Evolutionary conservation across 805 yeast genomes (phyloP).

Genomic region (Ogataea naganishii): DNA sequence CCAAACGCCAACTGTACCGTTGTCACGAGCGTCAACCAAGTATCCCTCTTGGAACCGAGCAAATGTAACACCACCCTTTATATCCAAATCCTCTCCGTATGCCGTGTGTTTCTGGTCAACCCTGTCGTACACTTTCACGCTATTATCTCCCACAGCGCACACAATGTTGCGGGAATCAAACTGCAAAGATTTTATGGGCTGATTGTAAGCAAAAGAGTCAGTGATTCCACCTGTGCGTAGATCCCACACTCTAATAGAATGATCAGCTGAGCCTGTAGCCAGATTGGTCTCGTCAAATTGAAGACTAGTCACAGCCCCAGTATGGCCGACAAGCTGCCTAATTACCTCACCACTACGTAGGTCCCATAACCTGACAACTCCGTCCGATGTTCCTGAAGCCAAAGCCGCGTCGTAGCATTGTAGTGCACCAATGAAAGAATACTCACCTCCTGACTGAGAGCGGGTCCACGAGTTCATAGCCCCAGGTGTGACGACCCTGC

Average conservation of each 20-base stretch:
- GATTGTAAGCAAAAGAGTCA: slow-evolving; percentile 54
- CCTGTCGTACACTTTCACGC: slow-evolving; percentile 53
- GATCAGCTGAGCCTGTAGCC: slow-evolving; percentile 55
- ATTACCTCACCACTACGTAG: slow-evolving; percentile 60
- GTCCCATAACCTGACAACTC: slow-evolving; percentile 71
- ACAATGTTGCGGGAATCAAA: slow-evolving; percentile 54
- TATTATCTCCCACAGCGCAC: slow-evolving; percentile 35
- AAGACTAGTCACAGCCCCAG: slow-evolving; percentile 57
- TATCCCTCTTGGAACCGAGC: slow-evolving; percentile 56
- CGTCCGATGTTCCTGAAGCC: slow-evolving; percentile 75
- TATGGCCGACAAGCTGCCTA: slow-evolving; percentile 55
- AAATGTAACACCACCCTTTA: slow-evolving; percentile 22
- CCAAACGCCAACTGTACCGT: slow-evolving; percentile 60
- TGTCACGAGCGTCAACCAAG: slow-evolving; percentile 52
- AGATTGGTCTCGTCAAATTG: slow-evolving; percentile 62
- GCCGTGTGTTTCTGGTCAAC: slow-evolving; percentile 42
- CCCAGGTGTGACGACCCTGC: slow-evolving; percentile 1
- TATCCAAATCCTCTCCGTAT: slow-evolving; percentile 29
- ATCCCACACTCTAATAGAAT: slow-evolving; percentile 67
- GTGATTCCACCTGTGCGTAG: slow-evolving; percentile 54
- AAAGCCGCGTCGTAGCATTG: slow-evolving; percentile 71
- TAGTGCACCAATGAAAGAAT: slow-evolving; percentile 52
- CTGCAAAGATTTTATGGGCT: slow-evolving; percentile 45
- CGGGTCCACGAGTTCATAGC: neutral
- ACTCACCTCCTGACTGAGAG: slow-evolving; percentile 2